These are phyloP conservation scores for Eleusine coracana DNA, from an alignment of 176 grass and related monocot genomes.

Conservation along the genomic window DNA sequence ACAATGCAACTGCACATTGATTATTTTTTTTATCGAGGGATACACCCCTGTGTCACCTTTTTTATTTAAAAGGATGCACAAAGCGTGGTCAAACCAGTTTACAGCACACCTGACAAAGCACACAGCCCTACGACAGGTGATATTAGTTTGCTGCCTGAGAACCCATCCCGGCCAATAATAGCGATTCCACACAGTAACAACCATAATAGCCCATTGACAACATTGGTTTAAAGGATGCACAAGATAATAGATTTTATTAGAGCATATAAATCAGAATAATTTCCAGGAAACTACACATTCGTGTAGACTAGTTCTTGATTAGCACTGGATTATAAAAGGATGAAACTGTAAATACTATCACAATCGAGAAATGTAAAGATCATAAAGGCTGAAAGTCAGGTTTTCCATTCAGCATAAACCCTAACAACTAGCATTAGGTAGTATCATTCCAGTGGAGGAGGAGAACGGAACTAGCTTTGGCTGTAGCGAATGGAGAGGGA, in stretches of 20 bases:
- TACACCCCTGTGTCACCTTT: too few species aligned
- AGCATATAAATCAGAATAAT: neutral
- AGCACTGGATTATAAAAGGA: neutral
- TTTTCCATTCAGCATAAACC: conserved; percentile 12
- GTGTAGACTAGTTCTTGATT: neutral
- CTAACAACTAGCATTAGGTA: neutral
- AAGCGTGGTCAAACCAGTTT: too few species aligned
- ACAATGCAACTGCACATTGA: neutral
- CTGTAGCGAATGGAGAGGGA: neutral
- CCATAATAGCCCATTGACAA: too few species aligned
- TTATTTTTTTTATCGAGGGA: too few species aligned
- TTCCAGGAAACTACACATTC: neutral
- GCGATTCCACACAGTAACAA: too few species aligned
- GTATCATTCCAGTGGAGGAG: neutral
- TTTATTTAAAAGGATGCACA: too few species aligned
- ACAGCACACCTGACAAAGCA: too few species aligned
- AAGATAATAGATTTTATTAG: neutral
- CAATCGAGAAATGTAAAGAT: neutral
- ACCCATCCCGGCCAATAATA: too few species aligned
- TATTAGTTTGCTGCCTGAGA: too few species aligned
- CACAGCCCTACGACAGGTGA: too few species aligned
- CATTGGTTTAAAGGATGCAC: too few species aligned
- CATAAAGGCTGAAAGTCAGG: neutral
- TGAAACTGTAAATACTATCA: neutral
- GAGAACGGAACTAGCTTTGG: neutral